Evolutionary conservation across 768 basidiomycete species (phyloP).

Genomic region (Mycena rebaudengoi): DNA sequence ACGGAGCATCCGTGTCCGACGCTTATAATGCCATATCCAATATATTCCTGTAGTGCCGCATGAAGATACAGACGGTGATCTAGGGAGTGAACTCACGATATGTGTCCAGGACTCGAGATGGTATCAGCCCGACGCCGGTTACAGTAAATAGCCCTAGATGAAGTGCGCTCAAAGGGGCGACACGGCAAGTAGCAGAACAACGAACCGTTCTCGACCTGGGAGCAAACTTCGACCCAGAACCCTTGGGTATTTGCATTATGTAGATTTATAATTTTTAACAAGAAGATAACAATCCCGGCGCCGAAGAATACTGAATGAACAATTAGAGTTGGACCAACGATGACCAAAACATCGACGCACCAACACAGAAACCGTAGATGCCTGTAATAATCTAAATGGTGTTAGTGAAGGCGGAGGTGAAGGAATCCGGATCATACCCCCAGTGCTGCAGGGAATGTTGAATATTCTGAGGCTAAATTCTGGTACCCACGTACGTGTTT

Average conservation of each 20-base stretch:
- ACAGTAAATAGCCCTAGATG: slow-evolving; percentile 75
- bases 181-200: neutral
- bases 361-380: slow-evolving; percentile 81
- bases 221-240: slow-evolving; percentile 83
- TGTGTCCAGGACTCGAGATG: slow-evolving; percentile 77
- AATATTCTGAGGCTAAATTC: slow-evolving; percentile 2
- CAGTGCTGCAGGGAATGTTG: slow-evolving; percentile 54
- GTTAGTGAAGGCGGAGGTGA: slow-evolving; percentile 3
- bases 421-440: slow-evolving; percentile 56
- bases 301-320: slow-evolving; percentile 79
- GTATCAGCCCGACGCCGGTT: slow-evolving; percentile 83
- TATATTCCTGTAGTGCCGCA: slow-evolving; percentile 59
- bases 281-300: slow-evolving; percentile 80
- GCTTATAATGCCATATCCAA: slow-evolving; percentile 80
- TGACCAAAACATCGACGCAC: slow-evolving; percentile 37
- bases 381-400: slow-evolving; percentile 63
- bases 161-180: neutral
- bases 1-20: slow-evolving; percentile 65
- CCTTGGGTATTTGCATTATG: slow-evolving; percentile 75
- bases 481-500: slow-evolving; percentile 69
- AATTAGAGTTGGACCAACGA: slow-evolving; percentile 9
- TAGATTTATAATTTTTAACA: slow-evolving; percentile 73
- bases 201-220: slow-evolving; percentile 79
- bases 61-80: neutral
- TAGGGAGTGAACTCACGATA: slow-evolving; percentile 60